Evolutionary conservation across 2,329 filamentous ascomycete genomes (phyloP).

Genomic region (Lachnellula hyalina): DNA sequence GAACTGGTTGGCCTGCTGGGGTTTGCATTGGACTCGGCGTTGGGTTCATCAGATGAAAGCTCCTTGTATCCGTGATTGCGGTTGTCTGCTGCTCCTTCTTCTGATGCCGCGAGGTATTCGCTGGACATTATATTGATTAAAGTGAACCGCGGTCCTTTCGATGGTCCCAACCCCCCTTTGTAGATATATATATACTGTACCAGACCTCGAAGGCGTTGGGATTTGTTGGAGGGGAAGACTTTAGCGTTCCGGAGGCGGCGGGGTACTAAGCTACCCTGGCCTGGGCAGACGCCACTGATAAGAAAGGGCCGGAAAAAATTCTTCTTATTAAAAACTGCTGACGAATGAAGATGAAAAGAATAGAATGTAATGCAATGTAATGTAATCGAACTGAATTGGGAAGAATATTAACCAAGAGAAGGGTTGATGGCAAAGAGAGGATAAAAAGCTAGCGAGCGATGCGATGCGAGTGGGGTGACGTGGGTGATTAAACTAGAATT

Average conservation of each 20-base stretch:
- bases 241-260: background rate
- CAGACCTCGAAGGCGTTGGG: background rate
- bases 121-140: constrained; percentile 17
- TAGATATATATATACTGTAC: background rate
- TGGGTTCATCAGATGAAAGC: constrained; percentile 17
- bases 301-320: constrained; percentile 1
- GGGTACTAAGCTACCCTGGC: background rate
- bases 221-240: background rate
- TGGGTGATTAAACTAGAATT: too few relatives aligned
- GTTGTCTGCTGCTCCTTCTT: constrained; percentile 5
- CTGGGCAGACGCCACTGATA: constrained; percentile 6
- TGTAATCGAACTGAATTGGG: background rate
- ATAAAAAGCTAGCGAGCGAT: background rate
- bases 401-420: background rate
- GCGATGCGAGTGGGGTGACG: background rate
- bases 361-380: background rate
- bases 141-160: background rate
- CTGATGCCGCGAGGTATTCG: constrained; percentile 19
- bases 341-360: background rate
- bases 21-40: constrained; percentile 16
- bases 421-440: background rate
- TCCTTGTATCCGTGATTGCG: constrained; percentile 13
- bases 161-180: background rate
- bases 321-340: background rate
- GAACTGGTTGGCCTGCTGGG: constrained; percentile 25